These are phyloP conservation scores for Zhuliangozyma blackwelliae DNA, from an alignment of 1,139 yeast species.

Conservation along the genomic window DNA sequence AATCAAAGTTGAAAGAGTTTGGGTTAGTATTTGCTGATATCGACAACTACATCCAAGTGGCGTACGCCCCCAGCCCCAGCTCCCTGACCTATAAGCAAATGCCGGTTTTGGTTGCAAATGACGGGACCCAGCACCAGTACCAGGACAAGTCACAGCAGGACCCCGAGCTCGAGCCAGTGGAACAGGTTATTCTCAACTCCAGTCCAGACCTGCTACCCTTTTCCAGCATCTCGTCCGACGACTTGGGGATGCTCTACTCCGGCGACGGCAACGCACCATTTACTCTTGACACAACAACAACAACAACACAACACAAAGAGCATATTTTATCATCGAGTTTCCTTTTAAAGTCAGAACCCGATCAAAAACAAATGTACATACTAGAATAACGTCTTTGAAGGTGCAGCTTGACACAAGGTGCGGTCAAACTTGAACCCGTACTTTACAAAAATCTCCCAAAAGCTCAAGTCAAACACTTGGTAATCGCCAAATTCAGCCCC, in stretches of 20 bases:
- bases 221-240: no score
- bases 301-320: background rate
- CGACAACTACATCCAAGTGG: constrained; percentile 9
- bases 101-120: constrained; percentile 10
- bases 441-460: constrained; percentile 43
- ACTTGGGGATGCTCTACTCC: no score
- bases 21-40: constrained; percentile 10
- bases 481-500: constrained; percentile 35
- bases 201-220: constrained; percentile 1
- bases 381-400: constrained; percentile 22
- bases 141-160: no score
- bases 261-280: no score
- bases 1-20: constrained; percentile 16
- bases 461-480: constrained; percentile 40
- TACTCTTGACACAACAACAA: no score
- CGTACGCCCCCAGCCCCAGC: constrained; percentile 8
- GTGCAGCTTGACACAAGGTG: constrained; percentile 26
- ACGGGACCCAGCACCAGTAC: constrained; percentile 1
- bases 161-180: background rate
- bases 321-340: constrained; percentile 5
- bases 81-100: constrained; percentile 2
- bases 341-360: constrained; percentile 4
- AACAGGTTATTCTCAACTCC: constrained; percentile 5
- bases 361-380: background rate
- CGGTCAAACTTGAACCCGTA: constrained; percentile 35